A percentile compares a stretch with the other conserved stretches of the same genome.
Evolutionary conservation across 345 rosid genomes (phyloP).

Genomic region (Noccaea bulbosa): DNA sequence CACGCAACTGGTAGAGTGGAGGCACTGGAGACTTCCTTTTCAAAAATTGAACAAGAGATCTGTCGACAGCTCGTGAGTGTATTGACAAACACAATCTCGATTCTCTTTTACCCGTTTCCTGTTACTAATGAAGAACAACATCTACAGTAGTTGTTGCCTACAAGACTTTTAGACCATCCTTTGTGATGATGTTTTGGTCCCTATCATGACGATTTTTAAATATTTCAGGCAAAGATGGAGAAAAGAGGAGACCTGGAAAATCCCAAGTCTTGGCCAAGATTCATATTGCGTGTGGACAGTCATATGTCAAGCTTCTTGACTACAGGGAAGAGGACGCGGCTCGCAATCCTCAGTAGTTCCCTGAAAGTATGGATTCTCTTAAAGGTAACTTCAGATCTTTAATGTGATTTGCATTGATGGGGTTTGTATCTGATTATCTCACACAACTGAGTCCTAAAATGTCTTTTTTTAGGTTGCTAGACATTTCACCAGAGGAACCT

Average conservation of each 20-base stretch:
- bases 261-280: slow-evolving; percentile 88
- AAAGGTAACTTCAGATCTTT: slow-evolving; percentile 57
- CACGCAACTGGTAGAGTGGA: slow-evolving; percentile 97
- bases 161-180: background rate
- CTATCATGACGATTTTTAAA: slow-evolving; percentile 17
- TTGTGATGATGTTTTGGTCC: background rate
- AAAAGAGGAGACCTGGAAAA: slow-evolving; percentile 65
- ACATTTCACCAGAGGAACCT: slow-evolving; percentile 78
- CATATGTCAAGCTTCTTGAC: slow-evolving; percentile 89
- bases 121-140: slow-evolving; percentile 13
- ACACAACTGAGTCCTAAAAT: background rate
- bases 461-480: slow-evolving; percentile 69
- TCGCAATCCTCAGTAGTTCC: slow-evolving; percentile 88
- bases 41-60: slow-evolving; percentile 95
- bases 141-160: background rate
- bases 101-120: background rate
- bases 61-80: slow-evolving; percentile 80
- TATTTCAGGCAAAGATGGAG: slow-evolving; percentile 63
- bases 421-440: slow-evolving; percentile 13
- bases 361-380: slow-evolving; percentile 93
- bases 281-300: slow-evolving; percentile 78
- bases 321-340: slow-evolving; percentile 75
- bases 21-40: slow-evolving; percentile 92
- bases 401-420: slow-evolving; percentile 3
- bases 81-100: background rate